These are phyloP conservation scores for Orbilia quercus DNA, from an alignment of 2,329 filamentous ascomycete species.

Conservation along the genomic window DNA sequence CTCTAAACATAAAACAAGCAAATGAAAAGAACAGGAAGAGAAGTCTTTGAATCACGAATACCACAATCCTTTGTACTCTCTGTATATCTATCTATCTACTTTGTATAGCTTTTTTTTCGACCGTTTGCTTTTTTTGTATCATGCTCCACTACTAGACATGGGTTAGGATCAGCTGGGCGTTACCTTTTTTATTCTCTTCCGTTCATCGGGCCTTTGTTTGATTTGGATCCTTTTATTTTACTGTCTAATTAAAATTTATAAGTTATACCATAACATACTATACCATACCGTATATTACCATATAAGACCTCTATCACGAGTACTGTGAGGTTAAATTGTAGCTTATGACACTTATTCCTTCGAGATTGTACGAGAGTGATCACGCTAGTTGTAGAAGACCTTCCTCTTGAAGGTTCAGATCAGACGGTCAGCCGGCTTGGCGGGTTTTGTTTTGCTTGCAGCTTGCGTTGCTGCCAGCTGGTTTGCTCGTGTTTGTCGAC, in stretches of 20 bases:
- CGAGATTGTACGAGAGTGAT: too few relatives aligned
- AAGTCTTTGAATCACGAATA: not conserved
- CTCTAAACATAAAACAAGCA: not conserved
- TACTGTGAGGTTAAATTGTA: too few relatives aligned
- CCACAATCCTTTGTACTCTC: slow-evolving; percentile 4
- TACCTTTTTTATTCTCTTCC: slow-evolving; percentile 7
- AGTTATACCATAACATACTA: too few relatives aligned
- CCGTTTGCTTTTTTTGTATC: slow-evolving; percentile 26
- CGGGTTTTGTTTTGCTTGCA: not conserved
- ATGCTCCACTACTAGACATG: slow-evolving; percentile 45
- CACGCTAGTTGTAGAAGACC: not conserved
- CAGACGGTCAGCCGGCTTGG: slow-evolving; percentile 7
- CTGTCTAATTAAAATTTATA: slow-evolving; percentile 12
- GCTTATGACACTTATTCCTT: too few relatives aligned
- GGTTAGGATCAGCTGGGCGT: slow-evolving; percentile 35
- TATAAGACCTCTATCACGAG: too few relatives aligned
- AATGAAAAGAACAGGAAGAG: not conserved
- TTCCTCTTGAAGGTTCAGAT: not conserved
- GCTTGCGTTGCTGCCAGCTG: too few relatives aligned
- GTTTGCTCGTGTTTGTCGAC: too few relatives aligned
- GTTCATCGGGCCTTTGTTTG: slow-evolving; percentile 3
- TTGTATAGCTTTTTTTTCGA: slow-evolving; percentile 12
- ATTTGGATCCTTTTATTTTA: slow-evolving; percentile 9
- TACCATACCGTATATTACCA: too few relatives aligned
- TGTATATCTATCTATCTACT: slow-evolving; percentile 21